Evolutionary conservation across 495 filamentous ascomycete genomes (phyloP), one percentile per base, ranked within the genome.

Genomic region (Tuber brumale): DNA sequence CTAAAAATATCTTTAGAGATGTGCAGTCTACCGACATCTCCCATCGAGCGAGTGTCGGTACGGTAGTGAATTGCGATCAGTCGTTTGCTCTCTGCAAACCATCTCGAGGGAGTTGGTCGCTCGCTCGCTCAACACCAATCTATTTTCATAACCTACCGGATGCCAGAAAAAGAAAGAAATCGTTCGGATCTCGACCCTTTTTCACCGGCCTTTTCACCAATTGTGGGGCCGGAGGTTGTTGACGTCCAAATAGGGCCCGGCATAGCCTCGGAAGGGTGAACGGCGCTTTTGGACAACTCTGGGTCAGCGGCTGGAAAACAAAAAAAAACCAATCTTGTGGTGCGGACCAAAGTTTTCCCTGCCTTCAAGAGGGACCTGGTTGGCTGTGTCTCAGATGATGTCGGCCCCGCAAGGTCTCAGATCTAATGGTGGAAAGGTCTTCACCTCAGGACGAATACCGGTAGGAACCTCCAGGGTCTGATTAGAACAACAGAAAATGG

Each of bases 1-100:
- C 57, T 66, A 66, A 66, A 66, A 66, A 66, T 66, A 66, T 66
- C 57, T 35, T 66, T 66, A 66, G 31, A 66, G 57, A 66, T 66
- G 57, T 6, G 57, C 57, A 66, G 27, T 35, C 27, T 66, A 66
- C 57, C 57, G 57, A 66, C 27, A 27, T 35, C 57, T 31, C 5
- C 57, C 14, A 66, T 12, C 27, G n/a, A 66, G 16, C 27, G 14
- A 35, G 27, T 66, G 57, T 66, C 57, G 57, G 57, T 4, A 42
- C 41, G 9, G 41, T 42, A 35, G 27, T 35, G 57, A 35, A 66
- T 66, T 66, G 57, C 57, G 57, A 35, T 66, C 27, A 66, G 57
- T 66, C 57, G 27, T 35, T 66, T 66, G 57, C 27, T 27, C 57
- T 35, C 57, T 18, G 27, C 27, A 35, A 66, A 66, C 31, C 12